Base-by-base conservation (phyloP, 2,329 filamentous ascomycete species). In the Colletotrichum sp. region DNA sequence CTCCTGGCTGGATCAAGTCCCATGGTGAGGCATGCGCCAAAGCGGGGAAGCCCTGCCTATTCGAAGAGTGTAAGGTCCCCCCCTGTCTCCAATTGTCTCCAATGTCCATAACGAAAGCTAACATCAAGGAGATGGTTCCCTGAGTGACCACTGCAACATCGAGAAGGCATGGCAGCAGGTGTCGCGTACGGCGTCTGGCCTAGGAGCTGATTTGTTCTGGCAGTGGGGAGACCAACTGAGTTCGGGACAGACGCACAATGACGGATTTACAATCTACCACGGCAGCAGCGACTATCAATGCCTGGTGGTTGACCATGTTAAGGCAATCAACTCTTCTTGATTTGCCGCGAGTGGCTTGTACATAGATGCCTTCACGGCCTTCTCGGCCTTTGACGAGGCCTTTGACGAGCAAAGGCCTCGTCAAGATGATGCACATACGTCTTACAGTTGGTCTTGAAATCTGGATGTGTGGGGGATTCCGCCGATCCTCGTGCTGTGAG, bases 101-200 rank as follows among this genome's bases (percentile, higher is more conserved):
- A 22, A 22, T 22, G 44, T 22, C n/a, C n/a, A 52, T 0, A 13
- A 13, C n/a, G 3, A 52, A 52, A 13, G 44, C 44, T 52, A 52
- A 52, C 3, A 2, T 2, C 44, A 22, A 59, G n/a, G 4, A 69
- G 48, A 76, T 24, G 65, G 75, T 24, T 66, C 66, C 12, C 32
- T 68, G 8, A 70, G 9, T 22, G 60, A 67, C 24, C 66, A 75
- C 48, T 71, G 52, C 62, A 60, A 69, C 55, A 55, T 90, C 8
- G 91, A 93, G 66, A 93, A 72, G 28, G 92, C 90, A 10, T 75
- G 72, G 72, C 62, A 83, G 62, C 36, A 80, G 52, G 44, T 52
- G n/a, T 52, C 44, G 44, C 44, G 44, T 52, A 52, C 44, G 75
- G 70, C 78, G 9, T 59, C 39, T 22, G 73, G 82, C 67, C 79